phyloP scores from a whole-genome alignment of 306 rosid species.

The Quercus wislizeni region DNA sequence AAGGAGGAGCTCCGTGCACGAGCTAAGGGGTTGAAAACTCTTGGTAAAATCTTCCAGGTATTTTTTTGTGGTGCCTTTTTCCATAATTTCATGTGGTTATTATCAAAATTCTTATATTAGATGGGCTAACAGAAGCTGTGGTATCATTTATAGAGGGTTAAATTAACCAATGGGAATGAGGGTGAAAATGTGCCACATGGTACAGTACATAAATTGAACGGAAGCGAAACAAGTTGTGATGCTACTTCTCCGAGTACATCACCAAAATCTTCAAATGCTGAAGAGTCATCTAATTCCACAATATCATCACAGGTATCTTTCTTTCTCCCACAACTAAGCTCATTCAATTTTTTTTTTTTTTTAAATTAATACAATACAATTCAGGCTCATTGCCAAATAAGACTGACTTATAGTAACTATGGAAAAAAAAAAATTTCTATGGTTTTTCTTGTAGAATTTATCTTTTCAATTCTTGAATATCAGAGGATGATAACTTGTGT shows the following conservation, averaged over 20 bases:
- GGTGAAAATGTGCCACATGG: conserved; percentile 37
- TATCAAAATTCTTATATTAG: conserved; percentile 7
- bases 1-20: conserved; percentile 94
- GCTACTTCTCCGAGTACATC: conserved; percentile 51
- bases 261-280: conserved; percentile 42
- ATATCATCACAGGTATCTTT: conserved; percentile 49
- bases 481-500: not conserved
- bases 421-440: not conserved
- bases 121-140: conserved; percentile 28
- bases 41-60: conserved; percentile 98
- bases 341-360: not conserved
- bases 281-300: conserved; percentile 35
- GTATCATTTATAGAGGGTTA: conserved; percentile 59
- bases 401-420: not conserved
- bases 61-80: conserved; percentile 14
- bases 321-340: not conserved
- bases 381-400: not conserved
- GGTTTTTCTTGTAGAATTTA: not conserved
- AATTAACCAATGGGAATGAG: conserved; percentile 63
- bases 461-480: not conserved
- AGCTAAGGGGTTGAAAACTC: conserved; percentile 95
- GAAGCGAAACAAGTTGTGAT: conserved; percentile 57
- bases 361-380: not conserved
- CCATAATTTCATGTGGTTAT: conserved; percentile 1
- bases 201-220: conserved; percentile 66